Evolutionary conservation across 768 basidiomycete genomes (phyloP), one percentile per base, ranked within the genome.

Genomic region (Naganishia friedmannii): DNA sequence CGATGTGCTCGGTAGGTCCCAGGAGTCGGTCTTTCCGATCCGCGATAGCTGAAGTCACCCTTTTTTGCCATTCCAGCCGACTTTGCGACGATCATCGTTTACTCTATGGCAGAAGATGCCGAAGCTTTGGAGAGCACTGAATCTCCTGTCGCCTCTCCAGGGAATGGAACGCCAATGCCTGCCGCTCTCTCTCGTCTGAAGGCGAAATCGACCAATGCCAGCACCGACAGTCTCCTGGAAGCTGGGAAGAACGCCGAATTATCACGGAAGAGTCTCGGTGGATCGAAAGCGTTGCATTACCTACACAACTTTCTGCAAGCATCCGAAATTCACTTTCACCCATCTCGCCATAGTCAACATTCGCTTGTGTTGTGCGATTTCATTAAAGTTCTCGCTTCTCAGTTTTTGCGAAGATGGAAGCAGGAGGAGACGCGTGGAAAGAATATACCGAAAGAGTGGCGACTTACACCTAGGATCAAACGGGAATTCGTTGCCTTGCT

Each of bases 291-390:
- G 3, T 82, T 95, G 68, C 92, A 93, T 78, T 90, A 91, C 9
- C 82, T 95, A n/a, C 87, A 87, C 13, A 88, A 88, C 78, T 82
- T 95, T 71, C 87, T 95, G 73, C 90, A 90, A 8, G 91, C 91
- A 6, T 90, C 88, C 31, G 93, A 95, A 80, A 88, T 88, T 68
- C 93, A 92, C 82, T 95, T 93, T 82, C 92, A 93, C 77, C 92
- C 92, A 0, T 88, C 88, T 12, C 93, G 92, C 76, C 90, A 90
- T 1, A 92, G 92, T 10, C 83, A 86, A 13, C 93, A 91, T 89
- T 91, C 91, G 4, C 82, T 85, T 10, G 74, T 76, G 45, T 73
- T 78, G 46, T 76, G 73, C 37, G 69, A 76, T 17, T 94, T 96
- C 83, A 86, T 93, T 79, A 91, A 92, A 77, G 89, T 87, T 73